Evolutionary conservation across 495 filamentous ascomycete genomes (phyloP).

Genomic region (Chaetomium fimeti): DNA sequence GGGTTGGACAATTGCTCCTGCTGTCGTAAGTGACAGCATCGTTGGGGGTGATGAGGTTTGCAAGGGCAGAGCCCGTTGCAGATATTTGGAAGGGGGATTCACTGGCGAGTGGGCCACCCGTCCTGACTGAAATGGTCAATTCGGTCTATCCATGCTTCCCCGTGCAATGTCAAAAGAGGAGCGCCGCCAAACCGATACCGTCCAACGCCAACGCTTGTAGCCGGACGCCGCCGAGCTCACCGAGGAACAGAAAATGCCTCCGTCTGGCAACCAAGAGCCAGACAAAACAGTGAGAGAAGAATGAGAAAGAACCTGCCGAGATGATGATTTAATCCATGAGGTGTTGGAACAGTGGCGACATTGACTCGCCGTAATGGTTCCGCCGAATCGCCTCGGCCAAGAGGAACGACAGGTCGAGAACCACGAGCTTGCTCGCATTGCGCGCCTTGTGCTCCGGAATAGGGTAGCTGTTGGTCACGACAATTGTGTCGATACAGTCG

Average conservation of each 20-base stretch:
- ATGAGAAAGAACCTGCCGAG: conserved; percentile 22
- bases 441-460: conserved; percentile 69
- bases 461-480: conserved; percentile 96
- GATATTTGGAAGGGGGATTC: neutral
- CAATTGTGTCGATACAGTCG: conserved; percentile 86
- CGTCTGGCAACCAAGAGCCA: conserved; percentile 13
- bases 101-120: conserved; percentile 17
- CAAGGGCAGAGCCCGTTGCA: neutral
- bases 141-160: conserved; percentile 32
- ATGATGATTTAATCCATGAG: conserved; percentile 51
- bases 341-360: conserved; percentile 81
- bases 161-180: conserved; percentile 24
- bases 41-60: conserved; percentile 33
- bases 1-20: conserved; percentile 49
- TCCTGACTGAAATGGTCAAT: conserved; percentile 30
- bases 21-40: conserved; percentile 52
- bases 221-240: conserved; percentile 22
- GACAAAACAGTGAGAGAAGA: conserved; percentile 1
- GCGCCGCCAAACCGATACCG: conserved; percentile 21
- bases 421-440: conserved; percentile 76
- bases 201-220: conserved; percentile 37
- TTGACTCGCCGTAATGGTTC: conserved; percentile 89
- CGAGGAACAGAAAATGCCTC: conserved; percentile 15
- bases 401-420: conserved; percentile 83
- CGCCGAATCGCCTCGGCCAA: conserved; percentile 89